Base-by-base conservation (phyloP, 1,139 yeast species). In the Taphrina pruni region DNA sequence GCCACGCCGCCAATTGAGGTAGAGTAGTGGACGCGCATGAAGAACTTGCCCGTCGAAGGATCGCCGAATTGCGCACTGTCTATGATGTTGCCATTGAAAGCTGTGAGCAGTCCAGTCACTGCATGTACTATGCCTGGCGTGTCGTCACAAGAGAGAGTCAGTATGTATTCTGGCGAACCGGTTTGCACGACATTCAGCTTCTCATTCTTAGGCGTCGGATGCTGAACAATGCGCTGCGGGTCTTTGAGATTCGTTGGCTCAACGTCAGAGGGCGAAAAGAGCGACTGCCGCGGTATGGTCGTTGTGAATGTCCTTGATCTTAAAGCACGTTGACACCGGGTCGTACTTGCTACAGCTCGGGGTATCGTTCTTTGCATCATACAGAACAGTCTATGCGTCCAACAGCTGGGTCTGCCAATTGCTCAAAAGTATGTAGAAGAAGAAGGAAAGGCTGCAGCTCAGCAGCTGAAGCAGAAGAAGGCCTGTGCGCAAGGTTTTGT, bases 11-110 rank as follows among this genome's bases (percentile, higher is more conserved):
- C 67, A 9, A 41, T 50, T 1, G 67, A 41, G 21, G 52, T 32
- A 5, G 67, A 64, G 38, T 55, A 64, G 17, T 64, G 67, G 1
- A 64, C 67, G 6, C 67, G 54, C 67, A 64, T 64, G 55, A 64
- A 64, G 50, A 64, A 64, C 48, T 57, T 56, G 20, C 67, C 67
- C 6, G 67, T 64, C 3, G 67, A 45, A 1, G 67, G 61, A 36
- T 64, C 67, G 32, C 67, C 67, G 43, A 54, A 64, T n/a, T 64
- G 67, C 5, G 67, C 67, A 38, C 67, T 64, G 21, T 64, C 67
- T 20, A 64, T 35, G n/a, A 64, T 64, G 60, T 64, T 64, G 38
- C 52, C 67, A 11, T 50, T 51, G 21, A 57, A 43, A 9, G 21
- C 21, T n/a, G 56, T 58, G n/a, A 64, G 51, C 45, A 64, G 67